Evolutionary conservation across 192 early-diverging fungal species (phyloP).

Genomic region (Backusella tarrabulga): DNA sequence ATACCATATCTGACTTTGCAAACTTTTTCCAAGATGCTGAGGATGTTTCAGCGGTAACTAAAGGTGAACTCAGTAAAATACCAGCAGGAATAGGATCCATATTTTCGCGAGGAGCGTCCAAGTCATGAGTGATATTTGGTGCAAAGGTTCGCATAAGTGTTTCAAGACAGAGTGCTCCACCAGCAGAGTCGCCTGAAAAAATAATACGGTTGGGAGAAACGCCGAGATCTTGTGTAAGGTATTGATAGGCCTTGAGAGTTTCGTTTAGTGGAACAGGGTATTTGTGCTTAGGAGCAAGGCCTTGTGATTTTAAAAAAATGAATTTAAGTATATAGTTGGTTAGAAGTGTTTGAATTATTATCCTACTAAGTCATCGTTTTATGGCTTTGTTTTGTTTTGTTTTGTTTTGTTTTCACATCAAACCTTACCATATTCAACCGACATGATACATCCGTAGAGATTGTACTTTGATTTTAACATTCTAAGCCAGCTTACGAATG

Average conservation of each 20-base stretch:
- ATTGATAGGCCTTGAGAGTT: constrained; percentile 19
- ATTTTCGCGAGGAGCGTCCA: constrained; percentile 5
- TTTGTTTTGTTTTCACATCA: not conserved
- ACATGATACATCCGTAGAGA: constrained; percentile 32
- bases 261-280: constrained; percentile 29
- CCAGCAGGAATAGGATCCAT: constrained; percentile 20
- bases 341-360: not conserved
- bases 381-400: not conserved
- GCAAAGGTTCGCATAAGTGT: constrained; percentile 16
- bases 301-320: not conserved
- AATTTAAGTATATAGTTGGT: not conserved
- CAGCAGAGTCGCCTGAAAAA: constrained; percentile 33
- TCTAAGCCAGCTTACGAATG: constrained; percentile 28
- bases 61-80: constrained; percentile 22
- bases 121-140: not conserved
- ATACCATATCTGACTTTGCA: constrained; percentile 21
- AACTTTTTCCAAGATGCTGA: constrained; percentile 33
- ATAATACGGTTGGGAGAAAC: constrained; percentile 25
- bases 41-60: constrained; percentile 20
- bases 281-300: constrained; percentile 22
- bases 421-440: constrained; percentile 32
- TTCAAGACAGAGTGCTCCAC: constrained; percentile 30
- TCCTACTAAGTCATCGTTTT: not conserved
- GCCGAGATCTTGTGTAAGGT: constrained; percentile 18
- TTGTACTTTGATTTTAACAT: constrained; percentile 24